Evolutionary conservation across 2,329 filamentous ascomycete species (phyloP), one percentile per base, ranked within the genome.

Genomic region (Scedosporium aurantiacum): DNA sequence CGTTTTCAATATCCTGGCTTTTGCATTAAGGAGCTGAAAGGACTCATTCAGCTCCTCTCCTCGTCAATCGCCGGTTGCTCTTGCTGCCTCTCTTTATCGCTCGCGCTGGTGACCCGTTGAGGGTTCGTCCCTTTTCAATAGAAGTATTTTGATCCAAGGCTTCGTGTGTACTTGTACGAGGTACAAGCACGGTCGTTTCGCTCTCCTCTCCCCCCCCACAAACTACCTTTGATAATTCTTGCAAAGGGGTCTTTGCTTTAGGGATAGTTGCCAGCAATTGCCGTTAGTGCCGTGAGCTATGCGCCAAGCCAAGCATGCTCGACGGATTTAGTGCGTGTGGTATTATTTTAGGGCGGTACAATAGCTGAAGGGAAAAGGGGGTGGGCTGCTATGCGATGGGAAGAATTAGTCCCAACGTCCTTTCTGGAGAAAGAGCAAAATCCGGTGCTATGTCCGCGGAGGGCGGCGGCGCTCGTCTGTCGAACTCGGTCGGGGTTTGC

Each of bases 241-340:
- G 10, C 32, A 3, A 12, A 37, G 32, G 32, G 32, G 32, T 10
- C 10, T 37, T 4, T 10, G 32, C 32, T 37, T 4, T 3, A 37
- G 32, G 7, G 32, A 37, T 37, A 37, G 32, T 37, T 37, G 18
- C 18, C 5, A 18, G 18, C 50, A 27, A 23, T 5, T 54, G 50
- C 50, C 50, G 50, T 54, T 54, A 54, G 50, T 54, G 50, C 50
- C 50, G 50, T 54, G 18, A 27, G 50, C 23, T 54, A 54, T 54
- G 50, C 50, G 50, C 50, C 50, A 54, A 54, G 50, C 50, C 50
- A 12, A 54, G 50, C 23, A 23, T 54, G 50, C 23, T 25, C 6
- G 7, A 14, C 18, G 50, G 18, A 54, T 21, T 54, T 54, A 5
- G 43, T 21, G 43, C 18, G 32, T 14, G 32, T 14, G 18, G 43